phyloP scores from a whole-genome alignment of 2,329 filamentous ascomycete species.

The Mariannaea sp. region DNA sequence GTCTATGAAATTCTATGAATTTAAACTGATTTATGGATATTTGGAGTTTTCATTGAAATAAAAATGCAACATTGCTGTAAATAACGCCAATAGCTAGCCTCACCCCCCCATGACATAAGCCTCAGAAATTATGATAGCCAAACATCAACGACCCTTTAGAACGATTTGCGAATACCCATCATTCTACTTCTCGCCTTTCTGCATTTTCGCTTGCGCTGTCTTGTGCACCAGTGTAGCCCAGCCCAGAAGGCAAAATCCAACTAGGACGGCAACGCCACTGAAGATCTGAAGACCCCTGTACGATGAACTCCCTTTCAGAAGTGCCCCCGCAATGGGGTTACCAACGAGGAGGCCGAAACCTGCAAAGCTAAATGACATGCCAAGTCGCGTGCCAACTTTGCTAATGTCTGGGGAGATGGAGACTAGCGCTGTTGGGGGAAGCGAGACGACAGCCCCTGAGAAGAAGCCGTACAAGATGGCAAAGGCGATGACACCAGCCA shows the following conservation, averaged over 20 bases:
- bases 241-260: background rate
- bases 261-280: background rate
- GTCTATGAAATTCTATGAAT: too few species aligned
- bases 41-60: too few species aligned
- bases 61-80: too few species aligned
- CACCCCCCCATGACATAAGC: too few species aligned
- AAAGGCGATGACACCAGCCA: conserved; percentile 47
- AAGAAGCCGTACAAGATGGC: conserved; percentile 53
- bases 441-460: conserved; percentile 49
- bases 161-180: background rate
- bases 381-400: conserved; percentile 49
- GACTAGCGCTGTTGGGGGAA: conserved; percentile 49
- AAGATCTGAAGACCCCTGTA: background rate
- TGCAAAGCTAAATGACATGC: conserved; percentile 46
- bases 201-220: background rate
- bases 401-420: conserved; percentile 48
- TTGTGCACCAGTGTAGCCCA: background rate
- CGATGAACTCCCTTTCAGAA: conserved; percentile 29
- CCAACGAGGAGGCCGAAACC: conserved; percentile 44
- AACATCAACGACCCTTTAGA: too few species aligned
- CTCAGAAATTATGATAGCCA: background rate
- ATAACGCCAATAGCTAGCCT: too few species aligned
- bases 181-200: background rate
- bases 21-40: too few species aligned
- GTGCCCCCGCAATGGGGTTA: conserved; percentile 46